Percentiles rank a stretch among this genome's conserved stretches.
phyloP scores from a whole-genome alignment of 208 protist species.

The Crithidia fasciculata region DNA sequence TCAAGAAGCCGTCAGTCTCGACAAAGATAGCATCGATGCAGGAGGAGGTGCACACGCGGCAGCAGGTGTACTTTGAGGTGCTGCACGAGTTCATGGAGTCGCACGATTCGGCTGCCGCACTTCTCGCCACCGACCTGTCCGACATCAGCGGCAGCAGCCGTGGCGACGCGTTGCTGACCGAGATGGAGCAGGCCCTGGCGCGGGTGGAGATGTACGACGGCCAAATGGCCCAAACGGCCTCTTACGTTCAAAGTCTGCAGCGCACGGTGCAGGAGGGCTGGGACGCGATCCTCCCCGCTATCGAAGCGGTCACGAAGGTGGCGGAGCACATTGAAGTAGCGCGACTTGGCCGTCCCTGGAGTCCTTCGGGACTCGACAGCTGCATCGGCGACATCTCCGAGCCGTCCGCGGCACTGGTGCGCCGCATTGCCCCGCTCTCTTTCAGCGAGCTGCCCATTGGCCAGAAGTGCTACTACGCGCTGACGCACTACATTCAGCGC shows the following conservation, averaged over 20 bases:
- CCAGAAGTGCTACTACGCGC: conserved; percentile 76
- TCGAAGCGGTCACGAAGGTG: conserved; percentile 39
- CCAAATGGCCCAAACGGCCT: conserved; percentile 43
- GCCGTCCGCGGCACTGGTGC: conserved; percentile 44
- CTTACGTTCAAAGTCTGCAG: conserved; percentile 51
- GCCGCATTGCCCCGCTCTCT: conserved; percentile 62
- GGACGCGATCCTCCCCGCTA: conserved; percentile 42
- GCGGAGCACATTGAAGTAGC: conserved; percentile 58
- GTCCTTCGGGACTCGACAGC: conserved; percentile 47
- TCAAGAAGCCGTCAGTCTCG: conserved; percentile 23
- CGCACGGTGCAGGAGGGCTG: conserved; percentile 58
- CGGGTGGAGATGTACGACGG: conserved; percentile 64
- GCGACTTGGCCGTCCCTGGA: conserved; percentile 71
- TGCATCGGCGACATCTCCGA: conserved; percentile 48
- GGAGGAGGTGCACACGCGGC: conserved; percentile 40
- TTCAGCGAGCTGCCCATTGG: conserved; percentile 59
- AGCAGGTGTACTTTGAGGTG: conserved; percentile 39
- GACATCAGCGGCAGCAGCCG: conserved; percentile 36
- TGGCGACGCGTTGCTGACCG: conserved; percentile 41
- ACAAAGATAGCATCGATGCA: conserved; percentile 34
- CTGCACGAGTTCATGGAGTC: conserved; percentile 34
- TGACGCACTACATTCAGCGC: conserved; percentile 64
- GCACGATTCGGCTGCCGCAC: conserved; percentile 28
- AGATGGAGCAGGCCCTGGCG: conserved; percentile 52
- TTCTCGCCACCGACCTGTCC: conserved; percentile 47